Percentiles rank a stretch among this genome's conserved stretches.
phyloP scores from a whole-genome alignment of 805 yeast species.

The Kazachstania bromeliacearum region DNA sequence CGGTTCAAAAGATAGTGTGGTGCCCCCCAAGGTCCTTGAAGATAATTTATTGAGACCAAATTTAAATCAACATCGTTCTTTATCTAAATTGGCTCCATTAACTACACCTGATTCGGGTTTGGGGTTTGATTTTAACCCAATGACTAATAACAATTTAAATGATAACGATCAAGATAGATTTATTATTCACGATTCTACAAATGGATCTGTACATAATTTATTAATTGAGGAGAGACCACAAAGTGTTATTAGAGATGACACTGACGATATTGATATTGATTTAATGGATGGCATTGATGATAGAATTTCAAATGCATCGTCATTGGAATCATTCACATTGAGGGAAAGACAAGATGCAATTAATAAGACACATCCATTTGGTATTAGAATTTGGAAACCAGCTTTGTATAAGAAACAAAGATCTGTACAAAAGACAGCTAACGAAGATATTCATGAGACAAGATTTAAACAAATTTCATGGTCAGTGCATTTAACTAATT shows the following conservation, averaged over 20 bases:
- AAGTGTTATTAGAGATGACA: conserved; percentile 5
- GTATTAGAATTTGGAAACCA: conserved; percentile 98
- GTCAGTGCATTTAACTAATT: conserved; percentile 59
- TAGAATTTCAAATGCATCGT: conserved; percentile 25
- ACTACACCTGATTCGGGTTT: conserved; percentile 5
- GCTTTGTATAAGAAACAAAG: conserved; percentile 88
- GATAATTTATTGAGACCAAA: neutral
- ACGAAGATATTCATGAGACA: conserved; percentile 83
- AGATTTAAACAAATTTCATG: conserved; percentile 44
- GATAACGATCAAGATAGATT: conserved; percentile 6
- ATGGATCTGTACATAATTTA: conserved; percentile 8
- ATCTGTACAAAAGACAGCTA: conserved; percentile 85
- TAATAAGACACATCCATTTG: conserved; percentile 94
- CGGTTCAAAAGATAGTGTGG: neutral
- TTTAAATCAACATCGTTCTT: neutral
- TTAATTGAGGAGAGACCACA: conserved; percentile 9
- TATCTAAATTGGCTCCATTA: conserved; percentile 3
- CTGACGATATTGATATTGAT: conserved; percentile 4
- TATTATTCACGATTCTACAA: conserved; percentile 12
- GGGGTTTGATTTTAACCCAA: conserved; percentile 2
- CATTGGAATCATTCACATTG: conserved; percentile 76
- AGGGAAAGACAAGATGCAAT: conserved; percentile 94
- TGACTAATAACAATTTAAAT: neutral
- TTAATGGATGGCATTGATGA: conserved; percentile 27
- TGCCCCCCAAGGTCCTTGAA: neutral